These are phyloP conservation scores for Avena sativa DNA, from an alignment of 176 grass and related monocot species.

Conservation along the genomic window DNA sequence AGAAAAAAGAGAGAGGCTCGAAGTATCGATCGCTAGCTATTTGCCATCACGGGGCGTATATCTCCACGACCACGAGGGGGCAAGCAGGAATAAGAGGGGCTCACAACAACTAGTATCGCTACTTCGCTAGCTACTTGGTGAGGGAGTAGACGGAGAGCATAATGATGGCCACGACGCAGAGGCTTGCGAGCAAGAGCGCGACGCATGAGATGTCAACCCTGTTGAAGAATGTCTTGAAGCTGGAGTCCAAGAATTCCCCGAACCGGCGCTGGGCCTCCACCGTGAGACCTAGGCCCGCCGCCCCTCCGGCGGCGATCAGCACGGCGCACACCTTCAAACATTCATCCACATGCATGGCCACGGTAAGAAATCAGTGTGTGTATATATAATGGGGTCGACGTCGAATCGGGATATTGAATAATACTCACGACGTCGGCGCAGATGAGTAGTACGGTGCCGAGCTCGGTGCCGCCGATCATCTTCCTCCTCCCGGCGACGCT, in stretches of 20 bases:
- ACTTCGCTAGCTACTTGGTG: constrained; percentile 7
- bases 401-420: neutral
- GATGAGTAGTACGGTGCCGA: neutral
- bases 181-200: constrained; percentile 2
- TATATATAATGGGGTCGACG: neutral
- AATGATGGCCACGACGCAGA: constrained; percentile 16
- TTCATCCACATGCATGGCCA: neutral
- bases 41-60: no score
- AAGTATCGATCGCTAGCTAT: no score
- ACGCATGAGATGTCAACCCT: constrained; percentile 15
- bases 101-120: no score
- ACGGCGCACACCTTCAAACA: neutral
- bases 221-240: neutral
- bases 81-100: no score
- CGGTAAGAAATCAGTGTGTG: neutral
- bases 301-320: constrained; percentile 3
- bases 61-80: no score
- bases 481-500: neutral
- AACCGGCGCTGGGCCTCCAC: neutral
- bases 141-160: constrained; percentile 27
- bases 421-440: constrained; percentile 8
- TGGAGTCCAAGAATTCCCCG: neutral
- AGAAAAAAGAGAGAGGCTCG: no score
- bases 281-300: neutral
- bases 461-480: neutral